Conservation (phyloP, 306 rosid species). For the Psophocarpus tetragonolobus region DNA sequence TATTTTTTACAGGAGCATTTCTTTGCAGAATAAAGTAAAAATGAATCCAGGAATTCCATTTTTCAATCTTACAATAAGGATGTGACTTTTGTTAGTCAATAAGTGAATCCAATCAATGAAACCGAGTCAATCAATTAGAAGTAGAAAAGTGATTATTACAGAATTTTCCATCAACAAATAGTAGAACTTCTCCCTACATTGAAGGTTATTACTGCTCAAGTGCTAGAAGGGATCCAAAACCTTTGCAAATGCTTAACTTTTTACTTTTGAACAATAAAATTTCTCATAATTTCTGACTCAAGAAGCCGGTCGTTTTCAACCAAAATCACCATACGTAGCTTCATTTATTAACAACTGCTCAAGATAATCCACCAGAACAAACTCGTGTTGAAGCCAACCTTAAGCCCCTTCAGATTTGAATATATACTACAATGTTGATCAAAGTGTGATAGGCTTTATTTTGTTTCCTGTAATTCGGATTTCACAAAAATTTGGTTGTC, state of each 20-base stretch:
- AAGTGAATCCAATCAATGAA: neutral
- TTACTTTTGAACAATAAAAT: neutral
- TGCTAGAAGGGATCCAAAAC: neutral
- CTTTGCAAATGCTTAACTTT: neutral
- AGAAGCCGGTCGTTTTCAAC: neutral
- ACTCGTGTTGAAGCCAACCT: neutral
- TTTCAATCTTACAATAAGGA: neutral
- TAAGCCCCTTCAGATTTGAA: constrained; percentile 3
- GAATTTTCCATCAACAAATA: neutral
- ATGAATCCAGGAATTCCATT: neutral
- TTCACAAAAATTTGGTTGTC: neutral
- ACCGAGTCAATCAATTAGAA: neutral
- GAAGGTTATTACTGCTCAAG: neutral
- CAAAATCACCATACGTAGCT: neutral
- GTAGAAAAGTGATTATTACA: neutral
- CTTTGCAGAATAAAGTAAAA: neutral
- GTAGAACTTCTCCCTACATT: neutral
- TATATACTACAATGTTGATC: neutral
- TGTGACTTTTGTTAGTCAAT: neutral
- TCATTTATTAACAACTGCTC: neutral
- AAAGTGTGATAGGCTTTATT: neutral
- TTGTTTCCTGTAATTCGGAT: neutral
- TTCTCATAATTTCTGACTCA: neutral
- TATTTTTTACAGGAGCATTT: neutral
- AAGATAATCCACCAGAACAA: neutral